These are phyloP conservation scores for Wickerhamomyces xylosicus DNA, from an alignment of 805 yeast species.

Conservation along the genomic window DNA sequence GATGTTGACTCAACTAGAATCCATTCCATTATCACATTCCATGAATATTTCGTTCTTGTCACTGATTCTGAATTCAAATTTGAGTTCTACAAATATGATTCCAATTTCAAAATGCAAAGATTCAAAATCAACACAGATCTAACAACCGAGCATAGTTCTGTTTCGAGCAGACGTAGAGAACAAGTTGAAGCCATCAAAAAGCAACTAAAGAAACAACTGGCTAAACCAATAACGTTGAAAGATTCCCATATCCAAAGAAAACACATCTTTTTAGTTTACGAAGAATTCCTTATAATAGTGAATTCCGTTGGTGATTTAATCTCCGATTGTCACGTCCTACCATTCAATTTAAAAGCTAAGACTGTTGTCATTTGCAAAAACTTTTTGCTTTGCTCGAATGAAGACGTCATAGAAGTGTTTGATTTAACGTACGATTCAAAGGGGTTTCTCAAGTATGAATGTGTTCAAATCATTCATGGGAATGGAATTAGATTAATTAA, in stretches of 20 bases:
- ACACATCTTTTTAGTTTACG: conserved; percentile 56
- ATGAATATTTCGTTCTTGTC: conserved; percentile 57
- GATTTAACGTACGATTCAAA: conserved; percentile 35
- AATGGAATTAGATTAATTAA: conserved; percentile 46
- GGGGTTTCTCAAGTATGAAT: conserved; percentile 26
- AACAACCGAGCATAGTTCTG: conserved; percentile 4
- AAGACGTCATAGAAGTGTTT: conserved; percentile 64
- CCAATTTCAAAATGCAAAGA: conserved; percentile 35
- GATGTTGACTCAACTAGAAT: conserved; percentile 44
- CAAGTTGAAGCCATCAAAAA: conserved; percentile 30
- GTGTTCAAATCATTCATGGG: conserved; percentile 63
- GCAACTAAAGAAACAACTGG: conserved; percentile 25
- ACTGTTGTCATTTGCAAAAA: conserved; percentile 33
- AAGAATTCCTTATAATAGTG: conserved; percentile 57
- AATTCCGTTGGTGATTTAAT: conserved; percentile 48
- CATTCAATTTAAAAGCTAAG: conserved; percentile 30
- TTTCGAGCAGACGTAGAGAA: conserved; percentile 16
- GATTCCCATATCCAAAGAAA: conserved; percentile 35
- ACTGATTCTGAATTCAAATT: conserved; percentile 64
- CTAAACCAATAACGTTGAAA: conserved; percentile 54
- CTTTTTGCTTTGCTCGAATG: conserved; percentile 43
- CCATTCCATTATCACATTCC: conserved; percentile 48
- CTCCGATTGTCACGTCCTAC: conserved; percentile 26
- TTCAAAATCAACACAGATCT: conserved; percentile 40
- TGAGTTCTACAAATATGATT: conserved; percentile 51